Evolutionary conservation across 768 basidiomycete genomes (phyloP).

Genomic region (Nidularia sp.): DNA sequence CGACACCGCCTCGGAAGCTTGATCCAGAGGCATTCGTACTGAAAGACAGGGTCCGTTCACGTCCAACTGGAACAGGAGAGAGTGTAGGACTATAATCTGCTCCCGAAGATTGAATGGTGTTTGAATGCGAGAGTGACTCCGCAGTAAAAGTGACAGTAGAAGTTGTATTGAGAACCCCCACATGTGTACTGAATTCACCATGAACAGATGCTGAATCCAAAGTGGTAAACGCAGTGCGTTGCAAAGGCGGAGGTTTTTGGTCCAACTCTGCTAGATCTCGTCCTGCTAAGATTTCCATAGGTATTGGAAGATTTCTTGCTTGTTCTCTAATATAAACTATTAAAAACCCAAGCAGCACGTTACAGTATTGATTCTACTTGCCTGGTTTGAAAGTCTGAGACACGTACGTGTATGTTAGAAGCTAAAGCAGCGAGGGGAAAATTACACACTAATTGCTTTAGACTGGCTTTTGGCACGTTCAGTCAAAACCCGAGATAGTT

Average conservation of each 20-base stretch:
- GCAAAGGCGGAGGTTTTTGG: slow-evolving; percentile 8
- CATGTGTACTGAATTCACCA: not conserved
- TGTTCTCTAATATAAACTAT: slow-evolving; percentile 1
- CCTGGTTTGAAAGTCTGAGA: slow-evolving; percentile 9
- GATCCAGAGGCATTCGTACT: too few species aligned
- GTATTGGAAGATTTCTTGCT: slow-evolving; percentile 9
- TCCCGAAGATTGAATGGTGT: too few species aligned
- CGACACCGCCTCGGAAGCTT: too few species aligned
- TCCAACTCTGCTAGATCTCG: slow-evolving; percentile 14
- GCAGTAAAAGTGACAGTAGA: too few species aligned
- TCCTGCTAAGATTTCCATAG: slow-evolving; percentile 13
- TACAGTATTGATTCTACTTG: not conserved
- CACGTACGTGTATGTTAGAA: not conserved
- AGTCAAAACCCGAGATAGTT: slow-evolving; percentile 4
- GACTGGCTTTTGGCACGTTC: slow-evolving; percentile 10
- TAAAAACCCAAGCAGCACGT: not conserved
- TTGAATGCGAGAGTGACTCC: too few species aligned
- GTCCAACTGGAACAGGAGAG: too few species aligned
- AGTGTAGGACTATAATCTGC: too few species aligned
- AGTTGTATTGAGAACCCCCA: too few species aligned
- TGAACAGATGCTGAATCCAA: not conserved
- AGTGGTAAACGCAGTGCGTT: not conserved
- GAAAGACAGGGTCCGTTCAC: too few species aligned
- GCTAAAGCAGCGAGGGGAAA: not conserved
- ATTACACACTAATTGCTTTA: slow-evolving; percentile 10